Evolutionary conservation across 2,329 filamentous ascomycete species (phyloP).

Genomic region (Beauveria bassiana): DNA sequence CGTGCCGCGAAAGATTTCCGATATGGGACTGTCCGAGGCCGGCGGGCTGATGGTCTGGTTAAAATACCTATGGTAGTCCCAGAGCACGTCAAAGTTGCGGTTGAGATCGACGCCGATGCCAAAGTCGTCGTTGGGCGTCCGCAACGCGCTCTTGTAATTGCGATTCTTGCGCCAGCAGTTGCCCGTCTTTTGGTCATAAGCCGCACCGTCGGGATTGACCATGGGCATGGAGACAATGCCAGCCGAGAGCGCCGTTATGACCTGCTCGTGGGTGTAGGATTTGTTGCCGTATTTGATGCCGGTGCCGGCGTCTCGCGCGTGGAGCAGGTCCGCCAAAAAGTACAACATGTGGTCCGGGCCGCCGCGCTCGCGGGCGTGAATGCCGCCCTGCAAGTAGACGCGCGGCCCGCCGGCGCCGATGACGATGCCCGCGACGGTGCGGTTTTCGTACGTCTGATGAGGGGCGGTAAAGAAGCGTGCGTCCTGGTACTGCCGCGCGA

Average conservation of each 20-base stretch:
- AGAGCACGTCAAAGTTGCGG: constrained; percentile 51
- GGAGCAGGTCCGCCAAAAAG: constrained; percentile 49
- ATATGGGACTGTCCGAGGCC: constrained; percentile 29
- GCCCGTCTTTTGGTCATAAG: constrained; percentile 41
- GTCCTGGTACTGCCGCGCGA: constrained; percentile 31
- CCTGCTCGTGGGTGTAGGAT: constrained; percentile 43
- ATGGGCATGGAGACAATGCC: constrained; percentile 47
- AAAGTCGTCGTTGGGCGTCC: constrained; percentile 19
- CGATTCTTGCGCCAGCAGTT: constrained; percentile 51
- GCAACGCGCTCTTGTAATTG: constrained; percentile 30
- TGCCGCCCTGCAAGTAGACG: constrained; percentile 44
- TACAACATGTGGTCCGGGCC: constrained; percentile 49
- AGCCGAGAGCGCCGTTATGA: constrained; percentile 40
- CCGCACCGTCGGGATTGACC: constrained; percentile 47
- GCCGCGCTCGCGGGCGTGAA: constrained; percentile 52
- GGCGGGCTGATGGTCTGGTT: constrained; percentile 31
- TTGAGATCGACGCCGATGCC: constrained; percentile 45
- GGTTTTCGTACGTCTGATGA: constrained; percentile 35
- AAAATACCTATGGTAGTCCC: constrained; percentile 42
- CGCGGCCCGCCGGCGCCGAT: constrained; percentile 38
- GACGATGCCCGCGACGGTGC: constrained; percentile 30
- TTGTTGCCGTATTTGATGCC: constrained; percentile 45
- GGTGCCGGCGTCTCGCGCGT: constrained; percentile 39
- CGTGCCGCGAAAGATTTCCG: constrained; percentile 43
- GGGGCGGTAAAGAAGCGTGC: constrained; percentile 35